Evolutionary conservation across 2,329 filamentous ascomycete species (phyloP), one percentile per base, ranked within the genome.

Genomic region (Trichophyton simii): DNA sequence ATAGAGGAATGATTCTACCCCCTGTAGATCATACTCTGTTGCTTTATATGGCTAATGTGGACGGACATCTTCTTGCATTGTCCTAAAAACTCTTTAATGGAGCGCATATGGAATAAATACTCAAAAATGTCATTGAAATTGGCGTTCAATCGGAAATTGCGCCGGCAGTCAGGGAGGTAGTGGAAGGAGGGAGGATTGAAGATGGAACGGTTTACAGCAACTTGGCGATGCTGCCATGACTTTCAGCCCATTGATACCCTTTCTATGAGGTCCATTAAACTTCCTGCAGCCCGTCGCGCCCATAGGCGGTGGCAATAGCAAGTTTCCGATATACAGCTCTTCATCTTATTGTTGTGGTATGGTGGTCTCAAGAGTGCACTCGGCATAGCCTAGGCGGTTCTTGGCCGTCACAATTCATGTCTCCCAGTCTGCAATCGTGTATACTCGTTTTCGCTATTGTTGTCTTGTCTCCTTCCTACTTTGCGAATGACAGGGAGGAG

Each of bases 171-270:
- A 52, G 46, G 22, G 13, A n/a, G 22, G 22, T 15, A 11, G 34
- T 38, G 9, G 46, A 52, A 52, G 13, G 46, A 52, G 9, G 13
- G 46, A 52, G 9, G 15, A 48, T 28, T 22, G 22, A 52, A 25
- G 22, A 13, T 15, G 3, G 22, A 22, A 15, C 20, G 11, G 31
- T 31, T 55, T 28, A 55, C 28, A n/a, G 11, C 31, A 34, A 55
- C 52, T 55, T 55, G 52, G 52, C 52, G 31, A 11, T 31, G n/a
- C 25, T n/a, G 20, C 50, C 50, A 54, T 55, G 52, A 18, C 13
- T 34, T 31, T 55, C 52, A 36, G 28, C 52, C 52, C 52, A 38
- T 55, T 36, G 52, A 55, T 55, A 55, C n/a, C 52, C 52, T 18
- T 55, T 55, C 25, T n/a, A n/a, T 36, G 13, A 34, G 34, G 34